A percentile compares a stretch with the other conserved stretches of the same genome.
These are phyloP conservation scores for Trichoderma sp. DNA, from an alignment of 2,329 filamentous ascomycete genomes.

Conservation along the genomic window DNA sequence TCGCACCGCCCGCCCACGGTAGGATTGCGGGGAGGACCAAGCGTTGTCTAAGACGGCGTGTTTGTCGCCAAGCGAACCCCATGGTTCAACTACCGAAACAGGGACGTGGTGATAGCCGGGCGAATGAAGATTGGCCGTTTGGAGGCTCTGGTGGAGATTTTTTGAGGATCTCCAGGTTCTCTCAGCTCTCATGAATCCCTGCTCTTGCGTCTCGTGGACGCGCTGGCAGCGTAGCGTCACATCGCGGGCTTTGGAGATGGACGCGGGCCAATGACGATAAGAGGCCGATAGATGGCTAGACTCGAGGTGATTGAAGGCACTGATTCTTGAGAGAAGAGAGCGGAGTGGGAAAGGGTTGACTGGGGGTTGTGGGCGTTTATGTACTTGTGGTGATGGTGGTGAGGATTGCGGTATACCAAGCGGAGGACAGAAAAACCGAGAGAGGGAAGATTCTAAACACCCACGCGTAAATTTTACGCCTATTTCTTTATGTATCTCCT, in stretches of 20 bases:
- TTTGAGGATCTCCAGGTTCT: neutral
- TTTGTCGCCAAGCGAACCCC: neutral
- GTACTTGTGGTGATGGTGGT: neutral
- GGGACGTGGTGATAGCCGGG: neutral
- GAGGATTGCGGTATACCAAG: neutral
- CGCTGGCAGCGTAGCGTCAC: conserved; percentile 1
- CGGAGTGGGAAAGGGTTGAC: neutral
- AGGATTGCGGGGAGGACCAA: neutral
- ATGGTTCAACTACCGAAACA: conserved; percentile 11
- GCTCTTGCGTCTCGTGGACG: neutral
- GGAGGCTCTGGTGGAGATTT: neutral
- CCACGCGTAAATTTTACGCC: no score
- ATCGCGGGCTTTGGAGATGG: neutral
- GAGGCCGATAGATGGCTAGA: neutral
- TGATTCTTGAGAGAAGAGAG: neutral
- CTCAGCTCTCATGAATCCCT: neutral
- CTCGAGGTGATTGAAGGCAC: neutral
- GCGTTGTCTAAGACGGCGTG: neutral
- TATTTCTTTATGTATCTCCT: no score
- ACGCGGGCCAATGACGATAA: neutral
- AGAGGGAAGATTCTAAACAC: no score
- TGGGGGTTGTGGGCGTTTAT: neutral
- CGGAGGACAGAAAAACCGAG: no score
- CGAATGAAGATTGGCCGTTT: neutral
- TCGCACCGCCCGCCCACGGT: neutral